Percentiles rank a stretch among this genome's conserved stretches.
Evolutionary conservation across 768 basidiomycete species (phyloP).

Genomic region (Amanita pallidorosea): DNA sequence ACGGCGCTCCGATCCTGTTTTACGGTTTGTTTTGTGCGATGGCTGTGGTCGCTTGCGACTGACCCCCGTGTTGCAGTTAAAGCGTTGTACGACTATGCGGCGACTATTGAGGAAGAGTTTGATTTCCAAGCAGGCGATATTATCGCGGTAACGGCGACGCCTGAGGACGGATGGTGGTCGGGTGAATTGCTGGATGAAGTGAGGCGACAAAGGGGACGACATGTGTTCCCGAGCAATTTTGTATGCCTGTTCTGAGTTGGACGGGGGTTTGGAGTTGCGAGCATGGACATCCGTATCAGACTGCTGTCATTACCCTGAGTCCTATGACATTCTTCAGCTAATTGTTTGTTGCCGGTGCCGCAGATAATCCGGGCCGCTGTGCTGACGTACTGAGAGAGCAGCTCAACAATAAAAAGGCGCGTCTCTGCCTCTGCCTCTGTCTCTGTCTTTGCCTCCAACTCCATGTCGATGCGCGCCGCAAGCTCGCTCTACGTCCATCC

Average conservation of each 20-base stretch:
- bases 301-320: neutral
- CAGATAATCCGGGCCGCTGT: neutral
- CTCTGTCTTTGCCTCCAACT: neutral
- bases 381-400: neutral
- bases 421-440: neutral
- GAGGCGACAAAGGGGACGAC: slow-evolving; percentile 56
- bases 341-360: neutral
- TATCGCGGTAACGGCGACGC: slow-evolving; percentile 89
- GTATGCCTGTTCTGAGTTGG: slow-evolving; percentile 57
- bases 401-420: slow-evolving; percentile 1
- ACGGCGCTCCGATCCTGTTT: slow-evolving; percentile 75
- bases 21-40: slow-evolving; percentile 52
- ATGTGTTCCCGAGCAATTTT: slow-evolving; percentile 86
- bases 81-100: slow-evolving; percentile 80
- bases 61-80: slow-evolving; percentile 43
- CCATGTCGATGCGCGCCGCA: slow-evolving; percentile 24
- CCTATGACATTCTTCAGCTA: neutral
- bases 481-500: slow-evolving; percentile 27
- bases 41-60: neutral
- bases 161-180: slow-evolving; percentile 98
- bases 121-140: slow-evolving; percentile 94
- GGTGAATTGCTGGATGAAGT: slow-evolving; percentile 77
- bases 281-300: neutral
- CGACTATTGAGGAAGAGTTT: slow-evolving; percentile 87
- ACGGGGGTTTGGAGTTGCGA: neutral